These are phyloP conservation scores for Aspergillus heteromorphus DNA, from an alignment of 495 filamentous ascomycete species.

Conservation along the genomic window DNA sequence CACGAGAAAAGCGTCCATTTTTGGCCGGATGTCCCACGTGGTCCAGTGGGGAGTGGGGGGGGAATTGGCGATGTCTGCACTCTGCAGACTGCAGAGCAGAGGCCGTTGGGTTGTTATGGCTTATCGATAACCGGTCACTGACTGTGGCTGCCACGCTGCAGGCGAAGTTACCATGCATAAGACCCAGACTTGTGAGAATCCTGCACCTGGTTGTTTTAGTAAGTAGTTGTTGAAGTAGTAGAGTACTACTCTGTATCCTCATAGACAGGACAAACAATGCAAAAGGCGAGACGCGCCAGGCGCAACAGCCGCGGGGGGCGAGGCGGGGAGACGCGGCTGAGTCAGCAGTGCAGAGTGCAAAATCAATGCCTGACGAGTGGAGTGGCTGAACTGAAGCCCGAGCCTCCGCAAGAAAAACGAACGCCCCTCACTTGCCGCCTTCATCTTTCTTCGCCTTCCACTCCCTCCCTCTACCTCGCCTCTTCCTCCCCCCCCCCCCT, in stretches of 20 bases:
- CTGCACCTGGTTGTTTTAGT: too few species aligned
- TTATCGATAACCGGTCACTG: conserved; percentile 36
- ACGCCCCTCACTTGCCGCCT: conserved; percentile 18
- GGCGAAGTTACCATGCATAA: neutral
- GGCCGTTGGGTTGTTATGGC: conserved; percentile 4
- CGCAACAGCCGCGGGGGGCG: conserved; percentile 1
- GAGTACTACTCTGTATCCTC: too few species aligned
- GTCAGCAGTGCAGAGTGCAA: conserved; percentile 31
- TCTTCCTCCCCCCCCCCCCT: conserved; percentile 11
- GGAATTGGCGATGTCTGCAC: neutral
- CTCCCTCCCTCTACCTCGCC: conserved; percentile 1
- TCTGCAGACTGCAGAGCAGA: neutral
- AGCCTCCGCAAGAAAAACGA: neutral
- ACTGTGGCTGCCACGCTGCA: conserved; percentile 9
- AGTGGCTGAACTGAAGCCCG: neutral
- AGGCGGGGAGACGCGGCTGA: conserved; percentile 25
- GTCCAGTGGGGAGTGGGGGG: neutral
- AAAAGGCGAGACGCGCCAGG: neutral
- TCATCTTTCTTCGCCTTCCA: neutral
- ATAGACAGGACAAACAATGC: conserved; percentile 6
- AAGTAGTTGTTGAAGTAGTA: too few species aligned
- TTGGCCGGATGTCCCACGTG: conserved; percentile 14
- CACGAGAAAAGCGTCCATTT: conserved; percentile 73
- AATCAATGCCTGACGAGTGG: neutral
- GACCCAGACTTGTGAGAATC: neutral